Base-by-base conservation (phyloP, 2,329 filamentous ascomycete genomes). In the Madurella fahalii region DNA sequence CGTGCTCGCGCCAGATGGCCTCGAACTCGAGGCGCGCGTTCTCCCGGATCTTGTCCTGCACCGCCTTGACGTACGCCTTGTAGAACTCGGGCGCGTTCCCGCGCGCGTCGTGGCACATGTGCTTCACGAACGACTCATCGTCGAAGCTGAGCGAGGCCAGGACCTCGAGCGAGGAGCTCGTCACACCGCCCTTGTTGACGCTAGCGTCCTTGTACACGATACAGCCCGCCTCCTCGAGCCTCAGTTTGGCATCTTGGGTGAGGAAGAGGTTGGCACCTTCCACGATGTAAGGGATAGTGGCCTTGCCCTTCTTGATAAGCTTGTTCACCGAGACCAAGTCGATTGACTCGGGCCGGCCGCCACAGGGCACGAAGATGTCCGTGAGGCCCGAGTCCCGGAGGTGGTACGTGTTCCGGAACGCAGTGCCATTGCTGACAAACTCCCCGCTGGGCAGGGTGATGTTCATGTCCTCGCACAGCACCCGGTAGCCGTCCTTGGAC, bases 191-290 rank as follows among this genome's bases (percentile, higher is more conserved):
- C 80, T 99, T 99, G 82, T 99, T 99, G 53, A 93, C 92, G 39
- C 90, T 96, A 5, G 94, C 94, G 71, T 99, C 94, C 77, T 99
- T 99, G 85, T 91, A 96, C 40, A 99, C 74, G 65, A 97, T 84
- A 68, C 90, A 95, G 57, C 94, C 94, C n/a, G 93, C 92, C 64
- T 90, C 87, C 75, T 99, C 94, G 13, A 99, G 84, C 20, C 91
- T 89, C 52, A 97, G 81, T 77, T 97, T 97, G 65, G 93, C 93
- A 66, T 99, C 94, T 73, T 99, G 94, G 0, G 94, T 96, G 74
- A 99, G 95, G 82, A 99, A 99, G 52, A 99, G 79, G 71, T 97
- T 99, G 72, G 94, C 94, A 50, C 94, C 94, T 74, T 99, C 94
- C 43, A 99, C 93, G 51, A 99, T 94, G 75, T 95, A 99, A 1